Evolutionary conservation across 2,329 filamentous ascomycete genomes (phyloP), one percentile per base, ranked within the genome.

Genomic region (Macrophomina tecta): DNA sequence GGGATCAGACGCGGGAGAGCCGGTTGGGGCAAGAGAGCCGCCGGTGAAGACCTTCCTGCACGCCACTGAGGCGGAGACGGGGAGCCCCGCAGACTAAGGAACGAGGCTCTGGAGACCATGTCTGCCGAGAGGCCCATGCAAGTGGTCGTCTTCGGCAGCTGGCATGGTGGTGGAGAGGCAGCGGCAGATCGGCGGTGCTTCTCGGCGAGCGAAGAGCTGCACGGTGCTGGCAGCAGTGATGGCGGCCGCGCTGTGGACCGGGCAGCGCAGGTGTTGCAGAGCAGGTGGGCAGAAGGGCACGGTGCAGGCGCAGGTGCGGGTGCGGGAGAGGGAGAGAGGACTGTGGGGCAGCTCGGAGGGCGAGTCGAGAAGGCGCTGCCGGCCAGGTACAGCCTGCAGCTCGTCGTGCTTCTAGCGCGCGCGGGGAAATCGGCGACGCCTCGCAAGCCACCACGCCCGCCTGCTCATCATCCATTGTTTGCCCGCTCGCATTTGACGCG

Each of bases 171-270:
- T 6, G 28, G 4, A 32, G 23, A 23, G 23, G 49, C 9, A 34
- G 28, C 56, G 56, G 56, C 56, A 48, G 56, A 61, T 49, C 58
- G 32, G 58, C 58, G n/a, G 28, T 48, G 28, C 56, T 28, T 46
- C 56, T 40, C 56, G 48, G 14, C 12, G 28, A 14, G 28, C 30
- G 7, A 30, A n/a, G 34, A 8, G 4, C 11, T 16, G 5, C 36
- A 11, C 2, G 18, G 38, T 0, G 53, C 53, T 28, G 34, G 53
- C 5, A 23, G 52, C n/a, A 34, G 36, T 42, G 53, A 32, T 58
- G 55, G 55, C 55, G 55, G 23, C 23, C 23, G 1, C 23, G 23
- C 23, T 23, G 23, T 23, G 23, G 23, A 23, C 23, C 23, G 23
- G 23, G 23, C 23, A 23, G 3, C 23, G 23, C 23, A 23, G 23